These are phyloP conservation scores for Parachaetomium inaequale DNA, from an alignment of 495 filamentous ascomycete species.

Conservation along the genomic window DNA sequence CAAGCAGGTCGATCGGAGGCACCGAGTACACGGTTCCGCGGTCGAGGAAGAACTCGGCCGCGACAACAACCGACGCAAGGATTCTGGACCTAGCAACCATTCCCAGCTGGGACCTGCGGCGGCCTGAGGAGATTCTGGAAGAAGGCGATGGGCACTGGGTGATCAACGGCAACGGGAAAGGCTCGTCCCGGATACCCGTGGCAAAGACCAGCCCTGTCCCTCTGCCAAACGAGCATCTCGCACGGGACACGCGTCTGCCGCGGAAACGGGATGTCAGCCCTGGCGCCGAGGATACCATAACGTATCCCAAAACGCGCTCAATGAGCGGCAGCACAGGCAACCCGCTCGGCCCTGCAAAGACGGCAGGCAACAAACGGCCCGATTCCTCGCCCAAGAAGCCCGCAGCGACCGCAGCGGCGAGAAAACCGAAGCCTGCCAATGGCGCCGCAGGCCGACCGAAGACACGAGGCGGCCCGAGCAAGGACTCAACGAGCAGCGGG, in stretches of 20 bases:
- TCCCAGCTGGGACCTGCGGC: constrained; percentile 65
- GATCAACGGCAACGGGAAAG: constrained; percentile 37
- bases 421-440: constrained; percentile 42
- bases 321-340: constrained; percentile 69
- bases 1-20: constrained; percentile 24
- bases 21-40: constrained; percentile 29
- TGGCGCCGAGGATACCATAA: constrained; percentile 56
- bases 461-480: constrained; percentile 54
- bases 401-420: constrained; percentile 24
- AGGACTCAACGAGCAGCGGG: constrained; percentile 52
- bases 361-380: constrained; percentile 42
- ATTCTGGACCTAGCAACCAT: constrained; percentile 28
- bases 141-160: constrained; percentile 51
- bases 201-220: constrained; percentile 72
- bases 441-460: constrained; percentile 55
- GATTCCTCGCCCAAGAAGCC: constrained; percentile 50
- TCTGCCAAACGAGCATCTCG: constrained; percentile 64
- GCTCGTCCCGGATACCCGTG: constrained; percentile 75
- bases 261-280: constrained; percentile 59
- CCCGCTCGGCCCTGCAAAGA: constrained; percentile 47
- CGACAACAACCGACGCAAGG: constrained; percentile 30
- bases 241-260: constrained; percentile 64
- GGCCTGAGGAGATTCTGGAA: constrained; percentile 74
- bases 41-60: constrained; percentile 49
- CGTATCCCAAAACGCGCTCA: constrained; percentile 58